Evolutionary conservation across 1,139 yeast genomes (phyloP).

Genomic region (Suhomyces wounanorum): DNA sequence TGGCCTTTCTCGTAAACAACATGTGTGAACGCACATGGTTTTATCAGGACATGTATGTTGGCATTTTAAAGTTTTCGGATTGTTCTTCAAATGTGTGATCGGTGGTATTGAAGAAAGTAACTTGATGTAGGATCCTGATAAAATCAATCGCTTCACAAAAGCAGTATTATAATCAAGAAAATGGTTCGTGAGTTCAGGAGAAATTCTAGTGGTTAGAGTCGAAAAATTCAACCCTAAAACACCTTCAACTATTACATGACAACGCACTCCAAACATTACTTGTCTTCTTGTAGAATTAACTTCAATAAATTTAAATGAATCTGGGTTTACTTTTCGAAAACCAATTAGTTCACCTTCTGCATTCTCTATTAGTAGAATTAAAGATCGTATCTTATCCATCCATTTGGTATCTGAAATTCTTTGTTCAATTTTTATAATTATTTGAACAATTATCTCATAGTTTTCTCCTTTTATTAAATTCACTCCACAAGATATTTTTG

Average conservation of each 20-base stretch:
- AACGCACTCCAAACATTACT: neutral
- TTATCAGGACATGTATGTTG: slow-evolving; percentile 1
- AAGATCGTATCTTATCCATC: neutral
- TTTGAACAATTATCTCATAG: neutral
- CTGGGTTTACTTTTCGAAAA: neutral
- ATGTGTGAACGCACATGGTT: neutral
- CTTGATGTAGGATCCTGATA: neutral
- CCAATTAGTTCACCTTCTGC: neutral
- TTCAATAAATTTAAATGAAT: neutral
- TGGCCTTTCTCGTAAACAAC: neutral
- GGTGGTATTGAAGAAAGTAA: neutral
- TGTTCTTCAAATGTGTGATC: neutral
- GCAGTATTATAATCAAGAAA: neutral
- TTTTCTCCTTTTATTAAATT: neutral
- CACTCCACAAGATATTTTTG: neutral
- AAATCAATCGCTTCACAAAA: neutral
- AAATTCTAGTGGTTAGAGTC: neutral
- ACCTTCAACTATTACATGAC: neutral
- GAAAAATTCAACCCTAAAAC: neutral
- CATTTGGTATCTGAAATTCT: neutral
- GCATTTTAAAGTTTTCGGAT: neutral
- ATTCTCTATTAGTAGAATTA: neutral
- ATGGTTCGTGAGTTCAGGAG: neutral
- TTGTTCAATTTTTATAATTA: neutral
- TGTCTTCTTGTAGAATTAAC: neutral